A percentile compares a stretch with the other conserved stretches of the same genome.
Evolutionary conservation across 108 stramenopile species (phyloP).

Genomic region (Skeletonema costatum): DNA sequence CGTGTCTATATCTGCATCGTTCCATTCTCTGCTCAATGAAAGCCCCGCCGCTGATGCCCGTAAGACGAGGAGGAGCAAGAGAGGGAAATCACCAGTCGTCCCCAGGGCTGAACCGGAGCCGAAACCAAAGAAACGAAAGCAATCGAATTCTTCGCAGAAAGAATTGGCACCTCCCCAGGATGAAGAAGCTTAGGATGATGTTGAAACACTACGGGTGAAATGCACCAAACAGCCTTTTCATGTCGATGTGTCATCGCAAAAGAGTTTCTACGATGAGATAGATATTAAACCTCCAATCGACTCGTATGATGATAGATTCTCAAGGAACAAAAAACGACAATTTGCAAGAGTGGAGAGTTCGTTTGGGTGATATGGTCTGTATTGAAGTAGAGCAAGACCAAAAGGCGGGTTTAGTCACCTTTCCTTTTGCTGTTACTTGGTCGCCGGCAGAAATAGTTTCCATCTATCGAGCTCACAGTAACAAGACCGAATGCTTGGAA

Average conservation of each 20-base stretch:
- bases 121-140: neutral
- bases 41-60: neutral
- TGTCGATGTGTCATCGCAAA: slow-evolving; percentile 56
- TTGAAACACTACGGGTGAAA: neutral
- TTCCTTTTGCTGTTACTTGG: slow-evolving; percentile 63
- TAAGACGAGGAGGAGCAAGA: neutral
- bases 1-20: neutral
- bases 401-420: slow-evolving; percentile 13
- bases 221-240: slow-evolving; percentile 39
- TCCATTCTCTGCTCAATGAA: neutral
- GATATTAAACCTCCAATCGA: slow-evolving; percentile 41
- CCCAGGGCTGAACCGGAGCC: neutral
- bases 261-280: slow-evolving; percentile 58
- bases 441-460: slow-evolving; percentile 62
- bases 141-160: neutral
- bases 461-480: slow-evolving; percentile 45
- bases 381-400: slow-evolving; percentile 55
- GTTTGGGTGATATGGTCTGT: slow-evolving; percentile 65
- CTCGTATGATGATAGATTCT: slow-evolving; percentile 28
- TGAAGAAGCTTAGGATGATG: neutral
- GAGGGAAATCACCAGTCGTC: neutral
- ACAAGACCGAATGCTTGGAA: slow-evolving; percentile 35
- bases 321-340: neutral
- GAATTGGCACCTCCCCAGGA: neutral
- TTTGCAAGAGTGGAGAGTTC: slow-evolving; percentile 45